Conservation (phyloP, 495 filamentous ascomycete genomes). For the Thermothielavioides terrestris region DNA sequence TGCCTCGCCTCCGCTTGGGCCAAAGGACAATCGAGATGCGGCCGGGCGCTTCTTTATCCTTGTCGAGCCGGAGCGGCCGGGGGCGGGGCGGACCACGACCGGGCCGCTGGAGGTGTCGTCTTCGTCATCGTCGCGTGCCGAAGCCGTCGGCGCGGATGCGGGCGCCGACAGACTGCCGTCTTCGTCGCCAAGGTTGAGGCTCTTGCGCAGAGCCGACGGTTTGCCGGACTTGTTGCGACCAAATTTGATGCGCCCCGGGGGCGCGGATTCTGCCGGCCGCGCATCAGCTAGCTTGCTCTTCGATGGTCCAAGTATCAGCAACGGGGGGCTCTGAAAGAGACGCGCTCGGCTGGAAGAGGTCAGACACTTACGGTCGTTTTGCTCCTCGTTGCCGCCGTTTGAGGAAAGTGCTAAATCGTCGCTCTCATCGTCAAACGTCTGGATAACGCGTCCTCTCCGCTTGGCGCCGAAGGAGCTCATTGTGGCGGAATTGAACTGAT, state of each 20-base stretch:
- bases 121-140: slow-evolving; percentile 24
- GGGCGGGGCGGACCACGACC: slow-evolving; percentile 29
- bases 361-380: slow-evolving; percentile 27
- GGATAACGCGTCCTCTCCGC: slow-evolving; percentile 67
- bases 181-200: slow-evolving; percentile 36
- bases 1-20: slow-evolving; percentile 49
- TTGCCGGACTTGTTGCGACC: slow-evolving; percentile 39
- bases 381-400: slow-evolving; percentile 25
- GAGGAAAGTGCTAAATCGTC: slow-evolving; percentile 13
- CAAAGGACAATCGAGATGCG: slow-evolving; percentile 68
- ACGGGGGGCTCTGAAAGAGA: slow-evolving; percentile 11
- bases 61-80: slow-evolving; percentile 31
- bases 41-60: slow-evolving; percentile 55
- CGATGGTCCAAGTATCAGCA: slow-evolving; percentile 21
- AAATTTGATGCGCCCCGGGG: slow-evolving; percentile 35
- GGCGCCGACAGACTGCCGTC: slow-evolving; percentile 14
- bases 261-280: slow-evolving; percentile 22
- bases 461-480: slow-evolving; percentile 60
- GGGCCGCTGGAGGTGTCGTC: slow-evolving; percentile 32
- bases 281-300: slow-evolving; percentile 33
- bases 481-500: background rate
- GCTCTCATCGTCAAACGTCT: slow-evolving; percentile 53
- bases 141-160: slow-evolving; percentile 16
- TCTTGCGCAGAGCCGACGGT: slow-evolving; percentile 43
- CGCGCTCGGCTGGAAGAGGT: background rate